Percentiles rank a stretch among this genome's conserved stretches.
phyloP scores from a whole-genome alignment of 768 basidiomycete genomes.

The Crassisporium funariophilum region DNA sequence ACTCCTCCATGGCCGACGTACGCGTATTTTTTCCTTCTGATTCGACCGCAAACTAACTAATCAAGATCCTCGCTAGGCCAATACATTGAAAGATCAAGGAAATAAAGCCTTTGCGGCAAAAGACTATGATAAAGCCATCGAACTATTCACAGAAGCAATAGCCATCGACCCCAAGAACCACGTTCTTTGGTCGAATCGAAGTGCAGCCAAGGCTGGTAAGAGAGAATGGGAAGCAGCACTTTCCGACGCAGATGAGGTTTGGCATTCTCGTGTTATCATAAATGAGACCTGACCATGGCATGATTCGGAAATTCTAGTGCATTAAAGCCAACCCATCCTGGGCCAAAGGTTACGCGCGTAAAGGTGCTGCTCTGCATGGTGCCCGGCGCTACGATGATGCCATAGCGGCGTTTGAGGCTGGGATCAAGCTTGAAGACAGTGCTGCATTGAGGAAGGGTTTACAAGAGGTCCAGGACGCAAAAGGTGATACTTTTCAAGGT shows the following conservation, averaged over 20 bases:
- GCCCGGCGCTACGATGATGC: constrained; percentile 78
- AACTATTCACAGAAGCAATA: constrained; percentile 82
- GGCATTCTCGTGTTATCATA: constrained; percentile 8
- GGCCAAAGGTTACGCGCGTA: constrained; percentile 89
- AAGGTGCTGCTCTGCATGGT: constrained; percentile 93
- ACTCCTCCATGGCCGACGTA: constrained; percentile 42
- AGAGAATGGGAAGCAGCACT: constrained; percentile 76
- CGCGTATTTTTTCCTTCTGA: constrained; percentile 15
- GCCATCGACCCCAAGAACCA: constrained; percentile 80
- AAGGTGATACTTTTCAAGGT: constrained; percentile 59
- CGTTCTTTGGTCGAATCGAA: constrained; percentile 91
- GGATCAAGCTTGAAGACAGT: constrained; percentile 81
- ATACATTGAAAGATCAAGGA: constrained; percentile 84
- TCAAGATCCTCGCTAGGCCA: constrained; percentile 30
- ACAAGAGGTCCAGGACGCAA: constrained; percentile 84
- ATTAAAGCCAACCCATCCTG: constrained; percentile 78
- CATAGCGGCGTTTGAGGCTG: constrained; percentile 79
- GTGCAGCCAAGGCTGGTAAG: constrained; percentile 88
- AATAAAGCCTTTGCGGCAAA: constrained; percentile 96
- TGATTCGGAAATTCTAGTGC: constrained; percentile 49
- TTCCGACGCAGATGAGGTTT: constrained; percentile 89
- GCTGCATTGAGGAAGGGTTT: constrained; percentile 84
- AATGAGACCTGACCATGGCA: constrained; percentile 7
- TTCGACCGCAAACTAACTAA: neutral
- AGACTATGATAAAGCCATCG: constrained; percentile 87